Evolutionary conservation across 1,139 yeast species (phyloP).

Genomic region (Pichia sp.): DNA sequence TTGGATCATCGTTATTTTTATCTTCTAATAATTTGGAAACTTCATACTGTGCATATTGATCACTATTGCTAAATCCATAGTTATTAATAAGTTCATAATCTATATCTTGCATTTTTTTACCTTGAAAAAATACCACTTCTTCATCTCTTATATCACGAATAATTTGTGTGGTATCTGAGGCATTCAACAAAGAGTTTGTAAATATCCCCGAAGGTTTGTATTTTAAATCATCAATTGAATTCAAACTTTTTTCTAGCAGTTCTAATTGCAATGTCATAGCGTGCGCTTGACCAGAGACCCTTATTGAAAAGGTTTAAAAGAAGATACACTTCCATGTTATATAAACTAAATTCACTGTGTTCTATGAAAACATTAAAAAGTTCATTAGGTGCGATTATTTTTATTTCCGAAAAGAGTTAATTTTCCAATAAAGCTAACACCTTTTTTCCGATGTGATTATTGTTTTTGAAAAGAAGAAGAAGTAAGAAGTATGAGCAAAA

Average conservation of each 20-base stretch:
- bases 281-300: too few relatives aligned
- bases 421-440: too few relatives aligned
- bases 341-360: too few relatives aligned
- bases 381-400: too few relatives aligned
- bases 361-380: too few relatives aligned
- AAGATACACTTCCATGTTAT: too few relatives aligned
- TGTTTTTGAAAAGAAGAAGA: too few relatives aligned
- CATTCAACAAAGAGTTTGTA: slow-evolving; percentile 16
- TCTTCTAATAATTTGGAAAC: slow-evolving; percentile 7
- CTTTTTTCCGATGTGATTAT: too few relatives aligned
- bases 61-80: background rate
- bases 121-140: slow-evolving; percentile 16
- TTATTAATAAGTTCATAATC: slow-evolving; percentile 14
- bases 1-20: slow-evolving; percentile 1
- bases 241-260: background rate
- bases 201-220: slow-evolving; percentile 14
- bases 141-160: slow-evolving; percentile 18
- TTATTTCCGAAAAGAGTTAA: too few relatives aligned
- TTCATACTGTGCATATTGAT: slow-evolving; percentile 8
- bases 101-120: slow-evolving; percentile 14
- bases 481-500: too few relatives aligned
- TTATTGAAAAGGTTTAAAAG: too few relatives aligned
- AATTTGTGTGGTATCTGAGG: slow-evolving; percentile 17
- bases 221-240: background rate
- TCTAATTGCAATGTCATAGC: background rate